phyloP scores from a whole-genome alignment of 192 early-diverging fungal genomes.

The Phlyctochytrium arcticum region DNA sequence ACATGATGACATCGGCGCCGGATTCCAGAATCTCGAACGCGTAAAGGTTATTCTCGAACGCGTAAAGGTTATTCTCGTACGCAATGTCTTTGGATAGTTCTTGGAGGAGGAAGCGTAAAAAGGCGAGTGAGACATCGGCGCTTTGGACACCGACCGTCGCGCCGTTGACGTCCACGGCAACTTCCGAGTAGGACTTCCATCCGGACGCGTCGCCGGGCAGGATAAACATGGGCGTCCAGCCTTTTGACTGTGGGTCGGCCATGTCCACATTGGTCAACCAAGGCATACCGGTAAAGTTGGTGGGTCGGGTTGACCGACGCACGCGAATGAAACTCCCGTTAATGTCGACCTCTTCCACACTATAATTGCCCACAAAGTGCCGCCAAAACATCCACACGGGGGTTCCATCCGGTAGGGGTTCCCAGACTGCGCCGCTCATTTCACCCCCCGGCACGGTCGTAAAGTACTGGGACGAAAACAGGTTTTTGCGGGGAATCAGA shows the following conservation, averaged over 20 bases:
- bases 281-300: not conserved
- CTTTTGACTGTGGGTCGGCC: not conserved
- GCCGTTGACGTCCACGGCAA: not conserved
- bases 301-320: not conserved
- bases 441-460: conserved; percentile 10
- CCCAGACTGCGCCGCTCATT: not conserved
- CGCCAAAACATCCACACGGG: too few species aligned
- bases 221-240: not conserved
- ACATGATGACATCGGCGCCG: not conserved
- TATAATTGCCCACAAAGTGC: not conserved
- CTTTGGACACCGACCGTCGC: not conserved
- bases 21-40: not conserved
- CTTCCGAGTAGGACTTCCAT: conserved; percentile 3
- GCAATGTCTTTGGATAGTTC: not conserved
- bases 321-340: not conserved
- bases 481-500: not conserved
- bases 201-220: not conserved
- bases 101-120: not conserved
- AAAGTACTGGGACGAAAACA: conserved; percentile 1
- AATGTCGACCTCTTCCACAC: not conserved
- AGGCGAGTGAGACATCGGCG: not conserved
- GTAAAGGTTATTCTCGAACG: conserved; percentile 6
- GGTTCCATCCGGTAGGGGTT: not conserved
- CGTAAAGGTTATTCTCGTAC: conserved; percentile 6
- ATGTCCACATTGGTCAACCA: not conserved